Evolutionary conservation across 306 rosid species (phyloP).

Genomic region (Aeschynomene evenia): DNA sequence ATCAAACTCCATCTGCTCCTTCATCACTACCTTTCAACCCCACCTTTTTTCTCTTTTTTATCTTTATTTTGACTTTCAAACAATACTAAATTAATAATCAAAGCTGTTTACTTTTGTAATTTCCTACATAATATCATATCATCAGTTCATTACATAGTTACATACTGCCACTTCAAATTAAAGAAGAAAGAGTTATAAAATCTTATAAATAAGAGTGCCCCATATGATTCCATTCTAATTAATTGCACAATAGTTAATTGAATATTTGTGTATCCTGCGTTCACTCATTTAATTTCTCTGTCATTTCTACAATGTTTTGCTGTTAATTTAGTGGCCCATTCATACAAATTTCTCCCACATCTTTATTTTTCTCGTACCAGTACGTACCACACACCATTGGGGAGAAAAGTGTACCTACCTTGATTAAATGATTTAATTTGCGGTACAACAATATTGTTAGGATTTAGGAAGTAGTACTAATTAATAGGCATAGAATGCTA

Average conservation of each 20-base stretch:
- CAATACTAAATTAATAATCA: neutral
- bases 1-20: slow-evolving; percentile 17
- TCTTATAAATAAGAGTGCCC: too few relatives aligned
- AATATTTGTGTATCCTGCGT: too few relatives aligned
- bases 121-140: neutral
- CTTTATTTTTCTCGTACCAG: too few relatives aligned
- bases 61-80: neutral
- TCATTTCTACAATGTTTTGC: too few relatives aligned
- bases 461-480: neutral
- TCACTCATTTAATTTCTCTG: too few relatives aligned
- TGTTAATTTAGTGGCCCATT: too few relatives aligned
- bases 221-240: neutral
- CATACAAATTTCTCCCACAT: too few relatives aligned
- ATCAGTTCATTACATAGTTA: too few relatives aligned
- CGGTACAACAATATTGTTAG: neutral
- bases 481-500: neutral
- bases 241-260: too few relatives aligned
- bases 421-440: too few relatives aligned
- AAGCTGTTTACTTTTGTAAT: neutral
- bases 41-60: neutral
- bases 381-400: too few relatives aligned
- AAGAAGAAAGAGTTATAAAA: neutral
- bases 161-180: neutral
- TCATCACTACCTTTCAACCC: neutral
- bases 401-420: too few relatives aligned